phyloP scores from a whole-genome alignment of 106 monocot species.

The Platanthera guangdongensis region DNA sequence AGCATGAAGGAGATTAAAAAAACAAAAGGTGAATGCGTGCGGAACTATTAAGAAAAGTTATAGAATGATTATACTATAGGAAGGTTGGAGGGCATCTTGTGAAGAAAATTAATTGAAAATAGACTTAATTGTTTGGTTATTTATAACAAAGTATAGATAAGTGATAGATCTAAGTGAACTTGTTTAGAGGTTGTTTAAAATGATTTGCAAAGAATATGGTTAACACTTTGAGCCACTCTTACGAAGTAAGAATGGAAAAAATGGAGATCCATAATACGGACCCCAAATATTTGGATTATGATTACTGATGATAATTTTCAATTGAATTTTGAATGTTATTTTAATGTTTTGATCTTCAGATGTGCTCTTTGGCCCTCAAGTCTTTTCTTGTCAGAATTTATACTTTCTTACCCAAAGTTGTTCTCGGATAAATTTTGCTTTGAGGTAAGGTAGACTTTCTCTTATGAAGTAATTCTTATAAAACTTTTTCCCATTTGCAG shows the following conservation, averaged over 20 bases:
- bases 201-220: background rate
- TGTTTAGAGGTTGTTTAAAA: background rate
- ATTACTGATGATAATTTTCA: background rate
- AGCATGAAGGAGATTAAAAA: background rate
- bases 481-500: background rate
- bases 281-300: background rate
- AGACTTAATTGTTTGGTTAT: background rate
- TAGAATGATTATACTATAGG: background rate
- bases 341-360: slow-evolving; percentile 26
- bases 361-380: slow-evolving; percentile 97
- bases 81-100: background rate
- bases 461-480: background rate
- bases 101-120: background rate
- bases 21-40: no score
- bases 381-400: slow-evolving; percentile 80
- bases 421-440: slow-evolving; percentile 69
- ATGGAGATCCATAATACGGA: background rate
- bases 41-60: background rate
- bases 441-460: slow-evolving; percentile 54
- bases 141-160: background rate
- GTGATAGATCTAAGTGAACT: background rate
- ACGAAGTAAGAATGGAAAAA: background rate
- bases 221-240: background rate
- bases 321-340: background rate
- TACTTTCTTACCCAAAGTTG: slow-evolving; percentile 64